Conservation (phyloP, 257 asterid genomes). For the Solanum dulcamara region DNA sequence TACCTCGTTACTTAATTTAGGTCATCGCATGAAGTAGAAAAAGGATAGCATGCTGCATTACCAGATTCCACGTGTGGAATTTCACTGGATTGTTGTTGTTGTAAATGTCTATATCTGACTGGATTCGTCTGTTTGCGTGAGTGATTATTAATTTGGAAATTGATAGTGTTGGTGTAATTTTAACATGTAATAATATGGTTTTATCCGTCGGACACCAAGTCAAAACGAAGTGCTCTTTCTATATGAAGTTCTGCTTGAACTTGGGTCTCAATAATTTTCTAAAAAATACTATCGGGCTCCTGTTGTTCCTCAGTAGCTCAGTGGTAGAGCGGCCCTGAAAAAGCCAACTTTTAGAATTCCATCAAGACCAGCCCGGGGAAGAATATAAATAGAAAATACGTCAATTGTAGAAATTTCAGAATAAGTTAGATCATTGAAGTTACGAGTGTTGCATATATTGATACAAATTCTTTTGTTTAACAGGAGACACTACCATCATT, state of each 20-base stretch:
- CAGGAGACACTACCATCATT: not conserved
- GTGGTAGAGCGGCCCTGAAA: too few relatives aligned
- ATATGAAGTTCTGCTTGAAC: too few relatives aligned
- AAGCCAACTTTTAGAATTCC: too few relatives aligned
- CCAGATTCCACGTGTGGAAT: too few relatives aligned
- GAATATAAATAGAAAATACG: not conserved
- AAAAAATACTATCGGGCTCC: too few relatives aligned
- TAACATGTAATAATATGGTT: not conserved
- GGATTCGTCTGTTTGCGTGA: not conserved
- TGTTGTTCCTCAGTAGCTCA: too few relatives aligned
- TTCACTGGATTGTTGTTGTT: too few relatives aligned
- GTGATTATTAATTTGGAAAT: not conserved
- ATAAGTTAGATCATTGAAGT: not conserved
- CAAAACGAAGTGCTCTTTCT: too few relatives aligned
- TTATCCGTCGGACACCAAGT: too few relatives aligned
- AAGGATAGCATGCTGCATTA: not conserved
- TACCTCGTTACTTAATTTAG: not conserved
- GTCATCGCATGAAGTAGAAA: not conserved
- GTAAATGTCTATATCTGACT: not conserved
- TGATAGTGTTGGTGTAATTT: not conserved
- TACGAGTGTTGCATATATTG: not conserved
- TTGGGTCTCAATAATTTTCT: too few relatives aligned
- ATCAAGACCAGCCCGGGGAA: too few relatives aligned
- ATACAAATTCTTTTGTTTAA: not conserved
- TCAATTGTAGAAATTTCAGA: not conserved